Conservation (phyloP, 2,329 filamentous ascomycete species). For the Helminthosporium solani region DNA sequence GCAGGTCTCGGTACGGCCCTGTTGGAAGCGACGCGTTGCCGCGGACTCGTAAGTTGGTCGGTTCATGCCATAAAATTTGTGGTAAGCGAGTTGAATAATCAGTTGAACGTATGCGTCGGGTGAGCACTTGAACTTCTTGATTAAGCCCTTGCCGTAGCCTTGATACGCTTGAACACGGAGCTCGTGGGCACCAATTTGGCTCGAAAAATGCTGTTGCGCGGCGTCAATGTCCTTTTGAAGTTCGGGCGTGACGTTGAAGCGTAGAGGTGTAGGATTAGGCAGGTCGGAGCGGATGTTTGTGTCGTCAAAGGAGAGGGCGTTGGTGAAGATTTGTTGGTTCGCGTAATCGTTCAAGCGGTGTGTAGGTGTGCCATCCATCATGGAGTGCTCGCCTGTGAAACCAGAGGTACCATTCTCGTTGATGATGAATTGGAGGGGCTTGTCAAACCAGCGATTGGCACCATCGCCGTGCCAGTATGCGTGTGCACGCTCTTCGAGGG, state of each 20-base stretch:
- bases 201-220: slow-evolving; percentile 75
- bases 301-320: slow-evolving; percentile 88
- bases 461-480: slow-evolving; percentile 99
- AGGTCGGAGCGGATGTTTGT: slow-evolving; percentile 76
- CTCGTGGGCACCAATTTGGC: slow-evolving; percentile 83
- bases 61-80: slow-evolving; percentile 99
- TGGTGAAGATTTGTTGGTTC: slow-evolving; percentile 87
- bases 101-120: slow-evolving; percentile 98
- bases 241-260: slow-evolving; percentile 74
- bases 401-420: slow-evolving; percentile 97
- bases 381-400: slow-evolving; percentile 98
- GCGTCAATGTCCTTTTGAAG: slow-evolving; percentile 76
- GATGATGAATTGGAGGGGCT: slow-evolving; percentile 95
- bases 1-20: slow-evolving; percentile 94
- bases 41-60: slow-evolving; percentile 97
- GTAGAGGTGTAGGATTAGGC: slow-evolving; percentile 74
- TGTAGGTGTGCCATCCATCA: slow-evolving; percentile 99
- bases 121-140: slow-evolving; percentile 99
- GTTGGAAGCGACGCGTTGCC: slow-evolving; percentile 90
- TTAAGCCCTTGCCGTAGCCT: slow-evolving; percentile 94
- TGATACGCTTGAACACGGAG: slow-evolving; percentile 94
- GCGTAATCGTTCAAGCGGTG: slow-evolving; percentile 95
- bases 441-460: slow-evolving; percentile 95
- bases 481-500: slow-evolving; percentile 90
- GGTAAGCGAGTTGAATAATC: slow-evolving; percentile 96